Base-by-base conservation (phyloP, 257 asterid species). In the Eustoma russellianum region DNA sequence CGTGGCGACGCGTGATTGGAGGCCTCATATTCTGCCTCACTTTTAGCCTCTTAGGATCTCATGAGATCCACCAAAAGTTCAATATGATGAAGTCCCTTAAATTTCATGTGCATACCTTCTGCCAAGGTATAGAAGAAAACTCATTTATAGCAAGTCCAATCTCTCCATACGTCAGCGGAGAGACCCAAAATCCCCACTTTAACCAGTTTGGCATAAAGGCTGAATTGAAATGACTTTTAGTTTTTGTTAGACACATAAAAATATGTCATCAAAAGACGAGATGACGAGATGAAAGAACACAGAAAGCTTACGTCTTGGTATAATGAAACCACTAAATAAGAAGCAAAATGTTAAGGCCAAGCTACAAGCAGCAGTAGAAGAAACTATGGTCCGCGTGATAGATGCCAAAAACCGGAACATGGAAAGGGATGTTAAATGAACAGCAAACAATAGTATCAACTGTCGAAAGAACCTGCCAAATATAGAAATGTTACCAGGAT, bases 171-270 rank as follows among this genome's bases (percentile, higher is more conserved):
- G 94, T 70, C 58, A 76, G 9, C 2, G 94, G 94, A 59, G 85
- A 79, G 59, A 77, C 49, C 94, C 94, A 84, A 67, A 78, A 79
- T 43, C 70, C 85, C 91, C 94, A 84, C 63, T 64, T 65, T 54
- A 84, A 68, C 94, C 85, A 84, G 66, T 9, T 55, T 35, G 91
- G 94, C 83, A 81, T 79, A 51, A 83, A 74, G 50, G 82, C 94
- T 84, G 91, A 75, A 74, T 62, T 18, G 51, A 71, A 61, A 48
- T 45, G 48, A 2, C 28, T 61, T 60, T 16, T 40, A 33, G 10
- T 24, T 3, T 46, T 38, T 48, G 7, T 11, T 46, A 43, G 38
- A 13, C 7, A 12, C 38, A 48, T 24, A 33, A n/a, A n/a, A n/a
- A 12, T 24, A 33, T 35, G 19, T 15, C 8, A 45, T 15, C 54